Percentiles rank a stretch among this genome's conserved stretches.
Conservation (phyloP, 129 eudicot species). For the Centella asiatica region DNA sequence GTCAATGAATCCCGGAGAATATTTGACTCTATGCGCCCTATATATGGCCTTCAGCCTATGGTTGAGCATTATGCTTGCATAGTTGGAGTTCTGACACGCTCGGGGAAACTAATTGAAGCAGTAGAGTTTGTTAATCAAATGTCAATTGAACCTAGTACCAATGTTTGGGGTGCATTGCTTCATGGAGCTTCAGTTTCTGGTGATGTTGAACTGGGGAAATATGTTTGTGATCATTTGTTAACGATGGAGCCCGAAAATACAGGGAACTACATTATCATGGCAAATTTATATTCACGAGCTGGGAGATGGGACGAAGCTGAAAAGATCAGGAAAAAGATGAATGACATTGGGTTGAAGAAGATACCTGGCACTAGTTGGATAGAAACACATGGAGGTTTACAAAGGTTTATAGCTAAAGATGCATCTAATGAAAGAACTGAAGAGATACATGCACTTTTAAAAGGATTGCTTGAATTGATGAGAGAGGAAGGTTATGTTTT, state of each 20-base stretch:
- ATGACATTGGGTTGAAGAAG: conserved; percentile 48
- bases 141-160: conserved; percentile 54
- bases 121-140: conserved; percentile 39
- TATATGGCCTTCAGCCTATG: conserved; percentile 44
- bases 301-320: conserved; percentile 73
- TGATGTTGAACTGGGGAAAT: conserved; percentile 56
- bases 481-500: conserved; percentile 28
- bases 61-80: conserved; percentile 76
- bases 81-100: conserved; percentile 56
- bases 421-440: conserved; percentile 29
- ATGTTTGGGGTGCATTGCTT: conserved; percentile 72
- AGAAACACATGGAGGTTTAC: conserved; percentile 34
- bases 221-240: conserved; percentile 41
- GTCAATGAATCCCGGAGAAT: conserved; percentile 53
- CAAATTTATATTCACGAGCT: conserved; percentile 54
- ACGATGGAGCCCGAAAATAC: conserved; percentile 66
- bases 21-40: conserved; percentile 35
- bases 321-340: conserved; percentile 37
- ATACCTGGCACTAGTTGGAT: conserved; percentile 62
- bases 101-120: conserved; percentile 55
- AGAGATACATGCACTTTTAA: conserved; percentile 26
- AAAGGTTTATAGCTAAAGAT: conserved; percentile 40
- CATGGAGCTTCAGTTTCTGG: conserved; percentile 62
- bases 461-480: conserved; percentile 27
- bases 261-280: conserved; percentile 57